Conservation (phyloP, 2,329 filamentous ascomycete species). For the Aureobasidium sp. region DNA sequence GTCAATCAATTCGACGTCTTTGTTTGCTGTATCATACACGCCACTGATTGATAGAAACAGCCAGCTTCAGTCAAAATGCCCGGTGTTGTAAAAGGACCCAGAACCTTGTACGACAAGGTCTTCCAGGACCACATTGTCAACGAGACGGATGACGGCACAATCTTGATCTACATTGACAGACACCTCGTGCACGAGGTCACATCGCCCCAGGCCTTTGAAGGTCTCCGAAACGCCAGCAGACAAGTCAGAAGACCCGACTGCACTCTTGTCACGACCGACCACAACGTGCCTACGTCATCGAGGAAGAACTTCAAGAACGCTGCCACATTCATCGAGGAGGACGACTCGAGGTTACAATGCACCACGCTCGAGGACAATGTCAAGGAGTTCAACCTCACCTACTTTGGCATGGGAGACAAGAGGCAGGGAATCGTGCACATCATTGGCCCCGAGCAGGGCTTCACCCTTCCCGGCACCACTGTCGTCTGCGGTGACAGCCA, state of each 20-base stretch:
- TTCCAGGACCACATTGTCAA: conserved; percentile 91
- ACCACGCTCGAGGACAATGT: conserved; percentile 96
- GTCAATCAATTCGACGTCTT: neutral
- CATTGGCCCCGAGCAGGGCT: conserved; percentile 96
- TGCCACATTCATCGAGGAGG: conserved; percentile 87
- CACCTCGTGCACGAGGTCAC: conserved; percentile 98
- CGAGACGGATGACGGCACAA: conserved; percentile 87
- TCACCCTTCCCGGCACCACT: conserved; percentile 93
- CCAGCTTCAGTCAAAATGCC: conserved; percentile 23
- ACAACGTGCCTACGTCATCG: conserved; percentile 90
- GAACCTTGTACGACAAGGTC: conserved; percentile 97
- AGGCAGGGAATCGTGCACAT: conserved; percentile 98
- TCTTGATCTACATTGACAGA: conserved; percentile 89
- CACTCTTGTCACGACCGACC: conserved; percentile 92
- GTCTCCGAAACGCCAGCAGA: conserved; percentile 79
- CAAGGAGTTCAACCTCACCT: conserved; percentile 91
- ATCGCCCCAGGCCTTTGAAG: conserved; percentile 97
- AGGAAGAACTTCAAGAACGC: conserved; percentile 92
- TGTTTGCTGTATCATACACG: neutral
- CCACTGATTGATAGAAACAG: neutral
- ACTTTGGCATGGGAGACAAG: conserved; percentile 94
- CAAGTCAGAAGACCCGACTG: conserved; percentile 90
- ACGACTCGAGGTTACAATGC: conserved; percentile 88
- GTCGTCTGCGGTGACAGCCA: conserved; percentile 97
- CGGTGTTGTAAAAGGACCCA: conserved; percentile 27